These are phyloP conservation scores for Vigna unguiculata DNA, from an alignment of 306 rosid genomes.

Conservation along the genomic window DNA sequence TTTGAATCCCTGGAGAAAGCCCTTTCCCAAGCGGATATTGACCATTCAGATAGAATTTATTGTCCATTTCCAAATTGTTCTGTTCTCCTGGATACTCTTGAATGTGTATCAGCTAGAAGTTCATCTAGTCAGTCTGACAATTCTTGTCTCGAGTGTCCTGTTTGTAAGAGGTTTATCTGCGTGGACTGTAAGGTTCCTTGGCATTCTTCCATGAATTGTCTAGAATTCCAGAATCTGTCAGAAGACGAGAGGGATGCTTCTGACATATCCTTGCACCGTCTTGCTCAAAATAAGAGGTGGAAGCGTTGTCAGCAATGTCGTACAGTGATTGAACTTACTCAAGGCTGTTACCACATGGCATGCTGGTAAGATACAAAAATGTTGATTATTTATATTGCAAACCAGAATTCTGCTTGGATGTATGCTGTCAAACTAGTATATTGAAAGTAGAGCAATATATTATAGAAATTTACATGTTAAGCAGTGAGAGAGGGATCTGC, in stretches of 20 bases:
- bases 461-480: conserved; percentile 4
- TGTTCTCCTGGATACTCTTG: conserved; percentile 74
- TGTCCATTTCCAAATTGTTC: conserved; percentile 93
- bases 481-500: conserved; percentile 19
- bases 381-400: conserved; percentile 13
- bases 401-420: not conserved
- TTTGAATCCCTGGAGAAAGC: conserved; percentile 73
- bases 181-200: conserved; percentile 89
- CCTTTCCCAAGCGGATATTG: conserved; percentile 65
- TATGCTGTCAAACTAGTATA: not conserved
- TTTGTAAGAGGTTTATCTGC: conserved; percentile 82
- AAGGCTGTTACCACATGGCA: conserved; percentile 92
- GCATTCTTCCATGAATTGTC: conserved; percentile 92
- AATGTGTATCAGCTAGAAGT: conserved; percentile 69
- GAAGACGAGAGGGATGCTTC: conserved; percentile 81
- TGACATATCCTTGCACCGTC: conserved; percentile 73
- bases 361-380: conserved; percentile 75
- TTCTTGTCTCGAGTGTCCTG: conserved; percentile 87
- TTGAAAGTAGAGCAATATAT: not conserved
- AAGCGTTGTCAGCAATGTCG: conserved; percentile 92
- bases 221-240: conserved; percentile 76
- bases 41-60: conserved; percentile 66
- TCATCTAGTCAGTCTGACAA: conserved; percentile 86
- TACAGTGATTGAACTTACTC: conserved; percentile 83
- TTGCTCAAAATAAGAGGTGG: conserved; percentile 85